Conservation (phyloP, 768 basidiomycete genomes). For the Psilocybe cyanescens region DNA sequence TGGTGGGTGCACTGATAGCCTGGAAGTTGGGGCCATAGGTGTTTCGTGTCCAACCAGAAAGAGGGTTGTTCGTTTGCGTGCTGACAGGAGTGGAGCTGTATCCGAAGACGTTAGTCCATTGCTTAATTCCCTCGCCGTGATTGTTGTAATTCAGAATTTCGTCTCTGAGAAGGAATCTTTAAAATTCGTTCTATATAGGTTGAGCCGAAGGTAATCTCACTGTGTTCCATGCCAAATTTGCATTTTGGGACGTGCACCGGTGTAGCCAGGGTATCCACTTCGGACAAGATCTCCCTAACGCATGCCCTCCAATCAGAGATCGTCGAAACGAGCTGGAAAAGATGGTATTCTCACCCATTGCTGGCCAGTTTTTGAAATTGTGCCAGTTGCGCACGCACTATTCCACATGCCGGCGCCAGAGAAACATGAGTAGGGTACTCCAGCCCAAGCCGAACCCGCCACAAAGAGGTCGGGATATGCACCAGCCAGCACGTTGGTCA, state of each 20-base stretch:
- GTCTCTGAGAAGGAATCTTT: slow-evolving; percentile 36
- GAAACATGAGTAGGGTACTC: slow-evolving; percentile 60
- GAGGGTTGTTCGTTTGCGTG: slow-evolving; percentile 43
- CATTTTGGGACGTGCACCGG: slow-evolving; percentile 53
- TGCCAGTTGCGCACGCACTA: slow-evolving; percentile 46
- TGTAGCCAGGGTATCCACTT: slow-evolving; percentile 57
- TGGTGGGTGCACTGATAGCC: slow-evolving; percentile 49
- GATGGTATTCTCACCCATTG: slow-evolving; percentile 43
- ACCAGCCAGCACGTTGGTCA: slow-evolving; percentile 59
- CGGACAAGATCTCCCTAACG: slow-evolving; percentile 46
- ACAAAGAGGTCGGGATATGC: slow-evolving; percentile 58
- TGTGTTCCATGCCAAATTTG: slow-evolving; percentile 59
- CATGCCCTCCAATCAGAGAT: neutral
- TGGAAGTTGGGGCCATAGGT: slow-evolving; percentile 54
- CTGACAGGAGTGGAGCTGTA: slow-evolving; percentile 43
- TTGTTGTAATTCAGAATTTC: slow-evolving; percentile 53
- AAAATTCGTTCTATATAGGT: neutral
- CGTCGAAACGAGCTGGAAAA: neutral
- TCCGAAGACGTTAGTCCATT: slow-evolving; percentile 61
- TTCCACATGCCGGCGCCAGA: slow-evolving; percentile 52
- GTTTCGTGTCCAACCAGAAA: slow-evolving; percentile 48
- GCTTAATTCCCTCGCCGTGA: slow-evolving; percentile 53
- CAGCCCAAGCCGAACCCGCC: slow-evolving; percentile 52
- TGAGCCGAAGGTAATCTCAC: slow-evolving; percentile 18
- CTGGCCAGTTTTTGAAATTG: slow-evolving; percentile 44